Base-by-base conservation (phyloP, 257 asterid genomes). In the Solanum chilense region DNA sequence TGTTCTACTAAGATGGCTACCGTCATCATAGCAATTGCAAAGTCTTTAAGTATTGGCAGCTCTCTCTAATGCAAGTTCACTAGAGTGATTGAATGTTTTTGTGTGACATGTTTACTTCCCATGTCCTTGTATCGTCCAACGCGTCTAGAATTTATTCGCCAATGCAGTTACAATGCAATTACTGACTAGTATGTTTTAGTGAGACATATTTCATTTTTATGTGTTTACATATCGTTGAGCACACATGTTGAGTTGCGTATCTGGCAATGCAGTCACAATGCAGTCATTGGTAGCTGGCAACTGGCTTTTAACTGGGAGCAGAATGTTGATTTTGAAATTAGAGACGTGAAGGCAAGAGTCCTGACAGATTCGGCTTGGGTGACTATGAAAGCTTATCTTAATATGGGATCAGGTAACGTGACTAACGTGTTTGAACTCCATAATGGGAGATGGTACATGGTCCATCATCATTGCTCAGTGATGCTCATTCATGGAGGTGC, bases 251-350 rank as follows among this genome's bases (percentile, higher is more conserved):
- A 73, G 80, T 73, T 73, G 47, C 15, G 31, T 29, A 81, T 52
- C 62, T 25, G 66, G 23, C 35, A 14, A 44, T 88, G 86, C 92
- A 97, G 99, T 80, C 94, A 92, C 89, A 90, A 85, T 87, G 93
- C 95, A 75, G 98, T 97, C 83, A 95, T 97, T 93, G 96, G 90
- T 82, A 97, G 99, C 93, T 95, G 99, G 99, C 95, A 95, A 89
- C 83, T 92, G 49, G 95, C 92, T 62, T 94, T 95, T 74, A 91
- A 82, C 92, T 95, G 98, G 98, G 98, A 95, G 58, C 92, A 94
- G 83, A 95, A 89, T 21, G 92, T 91, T 77, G 94, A 95, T 91
- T 93, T 94, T 88, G 94, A 95, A 89, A 84, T 95, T 80, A 92
- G 89, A 86, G 98, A 97, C 39, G 96, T 97, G 62, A 91, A 95